Conservation (phyloP, 257 asterid genomes). For the Datura wrightii region DNA sequence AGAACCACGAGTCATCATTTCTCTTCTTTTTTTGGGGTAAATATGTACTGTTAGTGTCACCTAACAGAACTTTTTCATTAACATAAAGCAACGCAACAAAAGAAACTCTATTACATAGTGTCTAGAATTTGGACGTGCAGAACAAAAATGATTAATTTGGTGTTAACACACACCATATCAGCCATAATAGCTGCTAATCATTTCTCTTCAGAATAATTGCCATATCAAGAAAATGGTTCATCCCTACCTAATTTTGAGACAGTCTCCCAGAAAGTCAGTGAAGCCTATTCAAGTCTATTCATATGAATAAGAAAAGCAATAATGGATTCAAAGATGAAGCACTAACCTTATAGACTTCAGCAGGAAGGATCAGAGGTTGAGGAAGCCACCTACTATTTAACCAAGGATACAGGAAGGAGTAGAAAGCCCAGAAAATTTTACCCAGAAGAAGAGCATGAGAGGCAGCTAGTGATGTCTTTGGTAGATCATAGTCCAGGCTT, state of each 20-base stretch:
- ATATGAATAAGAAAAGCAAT: constrained; percentile 7
- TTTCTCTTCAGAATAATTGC: neutral
- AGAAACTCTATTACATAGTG: neutral
- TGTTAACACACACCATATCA: neutral
- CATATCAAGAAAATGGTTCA: neutral
- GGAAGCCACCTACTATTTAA: constrained; percentile 79
- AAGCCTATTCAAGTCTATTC: neutral
- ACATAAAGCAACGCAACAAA: neutral
- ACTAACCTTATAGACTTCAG: constrained; percentile 88
- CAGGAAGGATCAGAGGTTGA: constrained; percentile 89
- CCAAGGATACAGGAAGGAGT: constrained; percentile 77
- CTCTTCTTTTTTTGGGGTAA: neutral
- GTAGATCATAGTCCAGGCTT: constrained; percentile 77
- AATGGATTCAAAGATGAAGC: constrained; percentile 25
- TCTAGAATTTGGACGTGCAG: neutral
- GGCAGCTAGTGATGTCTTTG: constrained; percentile 65
- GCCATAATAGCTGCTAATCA: neutral
- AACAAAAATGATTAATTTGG: neutral
- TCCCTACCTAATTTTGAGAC: neutral
- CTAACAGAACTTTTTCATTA: neutral
- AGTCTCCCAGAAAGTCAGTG: neutral
- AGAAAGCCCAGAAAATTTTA: constrained; percentile 62
- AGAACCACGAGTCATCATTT: neutral
- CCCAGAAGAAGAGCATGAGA: constrained; percentile 82
- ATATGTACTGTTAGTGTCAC: neutral